These are phyloP conservation scores for Asterophora lycoperdoides DNA, from an alignment of 768 basidiomycete species.

Conservation along the genomic window DNA sequence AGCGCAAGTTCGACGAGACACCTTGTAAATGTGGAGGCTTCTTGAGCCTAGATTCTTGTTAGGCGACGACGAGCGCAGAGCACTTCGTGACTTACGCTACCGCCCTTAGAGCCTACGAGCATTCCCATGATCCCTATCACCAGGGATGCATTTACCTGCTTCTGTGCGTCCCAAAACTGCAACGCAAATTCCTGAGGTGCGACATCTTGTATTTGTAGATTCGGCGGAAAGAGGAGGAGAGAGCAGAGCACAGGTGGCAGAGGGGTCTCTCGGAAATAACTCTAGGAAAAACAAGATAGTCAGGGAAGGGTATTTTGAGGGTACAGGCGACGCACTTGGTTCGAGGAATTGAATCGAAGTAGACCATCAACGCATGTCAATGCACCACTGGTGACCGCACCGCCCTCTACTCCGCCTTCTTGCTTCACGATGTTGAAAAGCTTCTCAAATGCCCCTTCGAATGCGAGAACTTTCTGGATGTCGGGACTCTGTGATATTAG, in stretches of 20 bases:
- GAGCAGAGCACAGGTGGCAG: conserved; percentile 64
- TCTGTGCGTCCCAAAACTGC: conserved; percentile 96
- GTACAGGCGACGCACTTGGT: conserved; percentile 63
- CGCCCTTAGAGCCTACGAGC: conserved; percentile 71
- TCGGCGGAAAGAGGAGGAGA: conserved; percentile 67
- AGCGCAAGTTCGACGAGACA: conserved; percentile 85
- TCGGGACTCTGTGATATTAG: conserved; percentile 85
- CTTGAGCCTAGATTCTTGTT: conserved; percentile 42
- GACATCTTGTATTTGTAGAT: conserved; percentile 48
- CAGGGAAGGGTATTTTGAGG: not conserved
- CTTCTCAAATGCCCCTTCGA: conserved; percentile 95
- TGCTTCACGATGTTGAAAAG: conserved; percentile 82
- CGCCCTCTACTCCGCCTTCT: conserved; percentile 92
- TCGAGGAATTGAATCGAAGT: conserved; percentile 88
- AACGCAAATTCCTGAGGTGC: conserved; percentile 89
- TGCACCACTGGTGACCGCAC: conserved; percentile 81
- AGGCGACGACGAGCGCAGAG: conserved; percentile 3
- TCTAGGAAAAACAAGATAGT: conserved; percentile 43
- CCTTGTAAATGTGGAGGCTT: conserved; percentile 57
- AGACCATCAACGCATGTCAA: conserved; percentile 82
- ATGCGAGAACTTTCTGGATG: conserved; percentile 94
- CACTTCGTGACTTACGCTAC: conserved; percentile 41
- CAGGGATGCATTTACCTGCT: conserved; percentile 73
- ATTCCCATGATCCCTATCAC: conserved; percentile 83
- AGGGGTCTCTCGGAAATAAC: conserved; percentile 91